Conservation (phyloP, 371 early-diverging fungal species). For the Mortierella sp. region DNA sequence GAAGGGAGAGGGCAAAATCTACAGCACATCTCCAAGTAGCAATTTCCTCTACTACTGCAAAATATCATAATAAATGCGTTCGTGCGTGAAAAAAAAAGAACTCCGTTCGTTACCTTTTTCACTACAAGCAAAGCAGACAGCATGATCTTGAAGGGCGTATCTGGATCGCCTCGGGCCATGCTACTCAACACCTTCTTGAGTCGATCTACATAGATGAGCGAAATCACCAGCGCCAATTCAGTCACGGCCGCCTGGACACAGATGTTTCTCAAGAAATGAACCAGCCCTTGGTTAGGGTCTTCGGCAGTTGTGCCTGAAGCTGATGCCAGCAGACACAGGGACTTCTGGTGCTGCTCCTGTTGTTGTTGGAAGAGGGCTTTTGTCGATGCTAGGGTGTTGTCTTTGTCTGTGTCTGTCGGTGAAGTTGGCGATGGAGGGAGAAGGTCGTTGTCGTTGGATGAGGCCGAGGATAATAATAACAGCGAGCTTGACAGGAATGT, state of each 20-base stretch:
- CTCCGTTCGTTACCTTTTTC: constrained; percentile 60
- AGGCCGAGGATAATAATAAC: constrained; percentile 6
- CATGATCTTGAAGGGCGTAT: constrained; percentile 84
- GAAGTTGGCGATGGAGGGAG: not conserved
- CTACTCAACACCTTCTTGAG: constrained; percentile 74
- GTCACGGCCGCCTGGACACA: constrained; percentile 45
- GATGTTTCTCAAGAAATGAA: constrained; percentile 41
- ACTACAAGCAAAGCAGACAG: constrained; percentile 79
- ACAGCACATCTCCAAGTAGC: not conserved
- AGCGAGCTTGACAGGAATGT: constrained; percentile 30
- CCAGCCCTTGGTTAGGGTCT: constrained; percentile 16
- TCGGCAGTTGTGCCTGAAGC: constrained; percentile 14
- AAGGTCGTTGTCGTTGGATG: not conserved
- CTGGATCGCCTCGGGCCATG: constrained; percentile 77
- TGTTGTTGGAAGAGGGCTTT: not conserved
- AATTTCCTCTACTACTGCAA: not conserved
- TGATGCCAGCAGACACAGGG: not conserved
- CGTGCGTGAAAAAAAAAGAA: not conserved
- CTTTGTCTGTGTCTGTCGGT: constrained; percentile 3
- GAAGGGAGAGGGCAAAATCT: not conserved
- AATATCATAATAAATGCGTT: too few relatives aligned
- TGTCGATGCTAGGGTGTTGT: not conserved
- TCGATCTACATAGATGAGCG: constrained; percentile 81
- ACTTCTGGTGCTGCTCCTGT: constrained; percentile 7
- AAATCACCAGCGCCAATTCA: constrained; percentile 66